These are phyloP conservation scores for Phytopythium chamaehyphon DNA, from an alignment of 352 stramenopile species.

Conservation along the genomic window DNA sequence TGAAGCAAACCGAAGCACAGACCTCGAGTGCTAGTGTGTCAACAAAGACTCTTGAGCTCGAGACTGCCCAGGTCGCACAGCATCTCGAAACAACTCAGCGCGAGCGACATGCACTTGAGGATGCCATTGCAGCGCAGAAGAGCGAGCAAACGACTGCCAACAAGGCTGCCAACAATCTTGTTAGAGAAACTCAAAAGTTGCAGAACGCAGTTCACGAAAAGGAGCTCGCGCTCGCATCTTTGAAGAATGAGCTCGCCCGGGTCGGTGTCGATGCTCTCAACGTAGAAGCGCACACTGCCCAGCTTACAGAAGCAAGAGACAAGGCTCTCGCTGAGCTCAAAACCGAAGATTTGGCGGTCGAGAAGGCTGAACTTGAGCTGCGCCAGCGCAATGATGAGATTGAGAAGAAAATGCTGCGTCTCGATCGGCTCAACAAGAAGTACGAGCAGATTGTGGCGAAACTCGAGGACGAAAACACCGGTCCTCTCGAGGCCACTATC, in stretches of 20 bases:
- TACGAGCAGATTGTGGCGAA: constrained; percentile 91
- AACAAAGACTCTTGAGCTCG: constrained; percentile 66
- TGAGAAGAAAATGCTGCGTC: constrained; percentile 93
- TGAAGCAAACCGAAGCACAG: constrained; percentile 86
- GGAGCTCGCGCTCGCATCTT: constrained; percentile 82
- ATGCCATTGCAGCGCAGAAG: constrained; percentile 72
- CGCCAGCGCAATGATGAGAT: constrained; percentile 94
- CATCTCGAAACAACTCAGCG: constrained; percentile 85
- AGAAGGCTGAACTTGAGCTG: constrained; percentile 92
- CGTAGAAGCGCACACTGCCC: constrained; percentile 81
- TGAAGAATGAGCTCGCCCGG: constrained; percentile 93
- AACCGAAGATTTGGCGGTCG: constrained; percentile 84
- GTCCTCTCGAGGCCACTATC: constrained; percentile 91
- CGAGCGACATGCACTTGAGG: constrained; percentile 87
- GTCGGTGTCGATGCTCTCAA: constrained; percentile 92
- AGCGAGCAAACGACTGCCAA: constrained; percentile 87
- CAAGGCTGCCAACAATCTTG: constrained; percentile 92
- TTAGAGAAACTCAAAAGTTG: constrained; percentile 69
- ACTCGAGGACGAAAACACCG: constrained; percentile 89
- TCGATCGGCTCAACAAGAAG: constrained; percentile 94
- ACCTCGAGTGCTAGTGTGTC: constrained; percentile 53
- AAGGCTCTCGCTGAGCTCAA: constrained; percentile 82
- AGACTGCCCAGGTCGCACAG: constrained; percentile 59
- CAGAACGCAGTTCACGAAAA: constrained; percentile 81
- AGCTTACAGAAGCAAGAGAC: constrained; percentile 84